phyloP scores from a whole-genome alignment of 371 early-diverging fungal genomes.

The Lichtheimia ramosa region DNA sequence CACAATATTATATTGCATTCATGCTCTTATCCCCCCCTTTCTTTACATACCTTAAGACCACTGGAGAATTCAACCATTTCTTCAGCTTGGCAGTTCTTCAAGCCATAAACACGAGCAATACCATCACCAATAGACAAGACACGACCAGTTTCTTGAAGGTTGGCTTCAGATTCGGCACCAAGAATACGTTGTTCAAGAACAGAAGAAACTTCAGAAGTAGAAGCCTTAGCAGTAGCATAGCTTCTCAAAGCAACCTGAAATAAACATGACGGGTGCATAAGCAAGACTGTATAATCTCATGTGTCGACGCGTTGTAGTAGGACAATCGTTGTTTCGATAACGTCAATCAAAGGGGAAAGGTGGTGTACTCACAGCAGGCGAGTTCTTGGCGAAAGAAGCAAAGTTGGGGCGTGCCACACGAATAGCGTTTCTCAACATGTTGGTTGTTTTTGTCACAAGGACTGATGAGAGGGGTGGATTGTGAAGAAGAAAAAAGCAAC shows the following conservation, averaged over 20 bases:
- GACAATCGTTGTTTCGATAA: too few species aligned
- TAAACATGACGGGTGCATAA: slow-evolving; percentile 18
- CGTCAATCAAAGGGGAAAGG: too few species aligned
- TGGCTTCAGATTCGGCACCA: slow-evolving; percentile 72
- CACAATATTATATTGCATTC: slow-evolving; percentile 26
- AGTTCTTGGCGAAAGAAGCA: slow-evolving; percentile 38
- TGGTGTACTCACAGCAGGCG: slow-evolving; percentile 34
- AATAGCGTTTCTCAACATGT: slow-evolving; percentile 56
- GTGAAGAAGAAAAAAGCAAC: slow-evolving; percentile 1
- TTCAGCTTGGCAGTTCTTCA: slow-evolving; percentile 96
- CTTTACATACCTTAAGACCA: slow-evolving; percentile 77
- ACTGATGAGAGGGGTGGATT: slow-evolving; percentile 11
- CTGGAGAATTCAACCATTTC: slow-evolving; percentile 98
- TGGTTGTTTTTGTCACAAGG: slow-evolving; percentile 1
- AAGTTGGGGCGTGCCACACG: slow-evolving; percentile 50
- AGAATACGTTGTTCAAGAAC: slow-evolving; percentile 92
- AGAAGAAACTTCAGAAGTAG: slow-evolving; percentile 83
- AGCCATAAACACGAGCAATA: slow-evolving; percentile 95
- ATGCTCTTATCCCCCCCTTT: not conserved
- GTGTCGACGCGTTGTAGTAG: too few species aligned
- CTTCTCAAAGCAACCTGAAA: slow-evolving; percentile 31
- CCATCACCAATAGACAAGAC: slow-evolving; percentile 98
- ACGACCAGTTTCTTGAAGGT: slow-evolving; percentile 95
- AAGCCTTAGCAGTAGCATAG: slow-evolving; percentile 60
- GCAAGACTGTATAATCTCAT: too few species aligned